Base-by-base conservation (phyloP, 2,329 filamentous ascomycete genomes). In the Cercospora zeae-maydis region DNA sequence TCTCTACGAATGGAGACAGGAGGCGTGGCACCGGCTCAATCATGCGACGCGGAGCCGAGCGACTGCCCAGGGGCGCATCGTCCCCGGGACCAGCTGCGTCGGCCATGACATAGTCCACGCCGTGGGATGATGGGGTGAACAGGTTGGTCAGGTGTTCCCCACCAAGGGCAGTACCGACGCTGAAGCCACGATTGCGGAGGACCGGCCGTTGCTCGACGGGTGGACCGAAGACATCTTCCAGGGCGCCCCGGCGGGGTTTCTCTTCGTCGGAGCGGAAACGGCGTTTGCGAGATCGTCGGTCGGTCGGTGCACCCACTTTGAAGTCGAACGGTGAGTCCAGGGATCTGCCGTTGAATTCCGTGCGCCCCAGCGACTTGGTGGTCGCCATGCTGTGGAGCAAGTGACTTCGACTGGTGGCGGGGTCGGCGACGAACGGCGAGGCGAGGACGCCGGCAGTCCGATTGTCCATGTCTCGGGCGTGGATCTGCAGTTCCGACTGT, bases 171-270 rank as follows among this genome's bases (percentile, higher is more conserved):
- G 85, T 83, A 55, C 85, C 83, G 24, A 84, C 79, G 52, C 84
- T 88, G 69, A 86, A 86, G 59, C 86, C 86, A 47, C 86, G 83
- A 68, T 82, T 86, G 42, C 86, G 82, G 34, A 86, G 80, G 31
- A 84, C 82, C 60, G 83, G 82, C 67, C 84, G 80, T 58, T 82
- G 81, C 9, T 79, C 78, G 63, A 85, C 81, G 30, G 78, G 75
- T 39, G 78, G 76, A 59, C 78, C 76, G 65, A 83, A 81, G 8
- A 83, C 71, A 61, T 81, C 76, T 56, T 79, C 75, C 7, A 80
- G 69, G 6, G 75, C 75, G 36, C 79, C 76, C 64, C 77, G 78
- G 37, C 78, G 78, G 19, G 79, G 78, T 65, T 78, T 79, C 36
- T 79, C 71, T 58, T 82, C 78, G 27, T 85, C 81, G 62, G 82